Evolutionary conservation across 2,329 filamentous ascomycete genomes (phyloP).

Genomic region (Chalaropsis ovoidea): DNA sequence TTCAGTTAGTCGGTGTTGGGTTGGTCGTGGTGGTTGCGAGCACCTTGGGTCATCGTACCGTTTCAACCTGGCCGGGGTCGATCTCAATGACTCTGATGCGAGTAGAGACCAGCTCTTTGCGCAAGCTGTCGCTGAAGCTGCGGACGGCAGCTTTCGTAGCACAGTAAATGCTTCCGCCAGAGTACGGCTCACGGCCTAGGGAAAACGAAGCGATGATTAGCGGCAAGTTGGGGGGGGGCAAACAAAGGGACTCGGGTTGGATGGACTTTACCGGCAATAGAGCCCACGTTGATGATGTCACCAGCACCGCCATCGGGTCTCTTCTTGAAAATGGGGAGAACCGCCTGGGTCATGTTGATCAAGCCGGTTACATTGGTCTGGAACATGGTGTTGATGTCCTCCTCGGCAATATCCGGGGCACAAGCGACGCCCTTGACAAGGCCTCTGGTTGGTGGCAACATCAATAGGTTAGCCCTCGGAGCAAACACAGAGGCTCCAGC

Average conservation of each 20-base stretch:
- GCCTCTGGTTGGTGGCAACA: constrained; percentile 45
- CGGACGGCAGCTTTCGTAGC: constrained; percentile 83
- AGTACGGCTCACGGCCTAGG: constrained; percentile 65
- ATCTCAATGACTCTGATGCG: constrained; percentile 77
- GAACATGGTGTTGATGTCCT: constrained; percentile 82
- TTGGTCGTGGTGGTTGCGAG: not conserved
- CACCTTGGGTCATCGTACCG: constrained; percentile 39
- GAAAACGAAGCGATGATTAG: not conserved
- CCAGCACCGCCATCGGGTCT: constrained; percentile 66
- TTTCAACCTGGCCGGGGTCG: constrained; percentile 89
- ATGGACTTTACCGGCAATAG: constrained; percentile 56
- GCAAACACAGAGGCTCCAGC: not conserved
- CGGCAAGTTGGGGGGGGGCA: not conserved
- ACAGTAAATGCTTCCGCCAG: constrained; percentile 83
- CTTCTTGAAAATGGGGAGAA: constrained; percentile 71
- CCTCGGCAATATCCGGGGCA: constrained; percentile 69
- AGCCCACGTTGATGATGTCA: constrained; percentile 92
- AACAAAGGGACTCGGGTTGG: not conserved
- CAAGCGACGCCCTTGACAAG: constrained; percentile 80
- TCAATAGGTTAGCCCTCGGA: constrained; percentile 25
- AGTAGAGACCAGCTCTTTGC: constrained; percentile 72
- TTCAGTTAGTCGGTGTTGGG: constrained; percentile 20
- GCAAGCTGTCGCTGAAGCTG: constrained; percentile 70
- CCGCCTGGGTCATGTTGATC: constrained; percentile 91
- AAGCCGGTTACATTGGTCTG: constrained; percentile 87